These are phyloP conservation scores for Ephemerocybe angulata DNA, from an alignment of 768 basidiomycete genomes.

Conservation along the genomic window DNA sequence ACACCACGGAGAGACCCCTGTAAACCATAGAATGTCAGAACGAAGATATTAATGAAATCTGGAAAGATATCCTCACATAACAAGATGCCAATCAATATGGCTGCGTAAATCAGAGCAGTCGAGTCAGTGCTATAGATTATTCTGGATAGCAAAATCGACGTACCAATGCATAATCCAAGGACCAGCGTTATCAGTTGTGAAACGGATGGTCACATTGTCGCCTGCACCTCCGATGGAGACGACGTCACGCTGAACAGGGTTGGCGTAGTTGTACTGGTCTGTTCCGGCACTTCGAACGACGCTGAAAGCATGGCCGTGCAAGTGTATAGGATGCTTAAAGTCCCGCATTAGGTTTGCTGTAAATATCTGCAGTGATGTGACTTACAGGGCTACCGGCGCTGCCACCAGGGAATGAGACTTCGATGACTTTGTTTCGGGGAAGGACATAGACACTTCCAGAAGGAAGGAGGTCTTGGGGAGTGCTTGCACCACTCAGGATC, in stretches of 20 bases:
- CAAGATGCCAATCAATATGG: slow-evolving; percentile 54
- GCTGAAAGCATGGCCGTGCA: slow-evolving; percentile 43
- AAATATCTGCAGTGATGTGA: background rate
- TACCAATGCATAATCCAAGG: slow-evolving; percentile 51
- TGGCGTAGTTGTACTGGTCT: slow-evolving; percentile 37
- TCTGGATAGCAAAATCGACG: slow-evolving; percentile 5
- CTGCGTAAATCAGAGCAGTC: slow-evolving; percentile 17
- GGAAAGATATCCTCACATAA: slow-evolving; percentile 25
- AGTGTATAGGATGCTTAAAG: slow-evolving; percentile 45
- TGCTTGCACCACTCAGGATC: slow-evolving; percentile 36
- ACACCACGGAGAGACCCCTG: slow-evolving; percentile 32
- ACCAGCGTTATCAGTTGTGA: slow-evolving; percentile 49
- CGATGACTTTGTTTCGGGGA: slow-evolving; percentile 38
- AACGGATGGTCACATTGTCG: slow-evolving; percentile 46
- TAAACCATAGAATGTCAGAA: background rate
- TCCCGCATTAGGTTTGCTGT: too few species aligned
- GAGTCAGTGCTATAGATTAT: background rate
- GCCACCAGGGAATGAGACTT: slow-evolving; percentile 33
- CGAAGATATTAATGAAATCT: background rate
- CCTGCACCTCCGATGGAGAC: slow-evolving; percentile 29
- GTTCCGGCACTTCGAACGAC: slow-evolving; percentile 38
- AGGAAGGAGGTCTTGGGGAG: slow-evolving; percentile 32
- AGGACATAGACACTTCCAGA: slow-evolving; percentile 39
- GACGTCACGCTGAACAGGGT: slow-evolving; percentile 35
- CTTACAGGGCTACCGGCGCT: slow-evolving; percentile 31